These are phyloP conservation scores for Pseudocercospora vitis DNA, from an alignment of 2,329 filamentous ascomycete species.

Conservation along the genomic window DNA sequence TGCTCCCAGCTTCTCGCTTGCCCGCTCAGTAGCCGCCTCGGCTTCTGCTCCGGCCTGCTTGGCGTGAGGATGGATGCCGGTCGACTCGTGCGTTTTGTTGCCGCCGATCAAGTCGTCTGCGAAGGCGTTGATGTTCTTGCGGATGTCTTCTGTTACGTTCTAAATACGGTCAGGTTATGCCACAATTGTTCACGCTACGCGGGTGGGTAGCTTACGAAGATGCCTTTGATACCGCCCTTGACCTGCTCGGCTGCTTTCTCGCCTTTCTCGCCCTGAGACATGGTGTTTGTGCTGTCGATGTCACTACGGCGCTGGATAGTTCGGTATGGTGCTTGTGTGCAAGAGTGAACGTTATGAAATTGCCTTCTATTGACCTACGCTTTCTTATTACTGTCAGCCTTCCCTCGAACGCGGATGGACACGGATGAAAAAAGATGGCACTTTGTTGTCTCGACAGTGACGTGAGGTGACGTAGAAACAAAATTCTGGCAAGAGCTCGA, in stretches of 20 bases:
- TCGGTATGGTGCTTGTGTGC: conserved; percentile 1
- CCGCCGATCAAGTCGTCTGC: conserved; percentile 29
- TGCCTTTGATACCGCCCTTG: conserved; percentile 30
- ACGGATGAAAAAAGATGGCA: background rate
- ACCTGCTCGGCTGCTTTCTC: conserved; percentile 30
- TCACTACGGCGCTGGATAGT: no score
- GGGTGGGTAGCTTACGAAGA: conserved; percentile 19
- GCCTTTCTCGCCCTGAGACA: conserved; percentile 31
- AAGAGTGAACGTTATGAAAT: background rate
- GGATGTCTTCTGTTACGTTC: conserved; percentile 29
- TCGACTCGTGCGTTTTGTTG: conserved; percentile 23
- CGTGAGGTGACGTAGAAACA: background rate
- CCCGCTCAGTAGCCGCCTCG: conserved; percentile 11
- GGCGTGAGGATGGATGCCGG: conserved; percentile 23
- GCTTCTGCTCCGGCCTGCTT: conserved; percentile 26
- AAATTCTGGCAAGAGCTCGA: background rate
- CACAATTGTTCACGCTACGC: background rate
- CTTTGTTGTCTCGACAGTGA: background rate
- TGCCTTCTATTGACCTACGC: background rate
- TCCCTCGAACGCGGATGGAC: background rate
- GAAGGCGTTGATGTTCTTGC: conserved; percentile 35
- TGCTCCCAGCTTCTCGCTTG: conserved; percentile 15
- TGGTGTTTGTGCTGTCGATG: conserved; percentile 12
- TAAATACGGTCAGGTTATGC: conserved; percentile 9
- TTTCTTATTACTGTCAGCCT: background rate